Percentiles rank a stretch among this genome's conserved stretches.
Conservation (phyloP, 164 flowering plant species). For the Umbellularia californica region DNA sequence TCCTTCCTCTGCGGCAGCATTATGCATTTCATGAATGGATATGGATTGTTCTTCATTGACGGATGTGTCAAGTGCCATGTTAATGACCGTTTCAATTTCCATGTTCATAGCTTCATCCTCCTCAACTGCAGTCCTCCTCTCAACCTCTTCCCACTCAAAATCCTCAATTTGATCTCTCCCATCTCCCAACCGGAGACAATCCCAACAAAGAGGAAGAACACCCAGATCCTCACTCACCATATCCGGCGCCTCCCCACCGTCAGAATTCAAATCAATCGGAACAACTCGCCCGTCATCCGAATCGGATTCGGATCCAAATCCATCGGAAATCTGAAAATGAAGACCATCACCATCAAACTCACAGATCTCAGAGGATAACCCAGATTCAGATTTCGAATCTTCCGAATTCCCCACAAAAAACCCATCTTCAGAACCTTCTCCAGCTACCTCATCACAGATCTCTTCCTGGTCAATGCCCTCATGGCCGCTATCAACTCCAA, state of each 20-base stretch:
- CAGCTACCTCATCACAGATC: constrained; percentile 32
- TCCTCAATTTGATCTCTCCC: constrained; percentile 40
- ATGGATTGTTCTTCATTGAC: neutral
- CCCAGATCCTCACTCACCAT: constrained; percentile 25
- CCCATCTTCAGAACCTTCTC: constrained; percentile 31
- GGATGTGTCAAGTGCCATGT: constrained; percentile 21
- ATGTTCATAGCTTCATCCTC: constrained; percentile 51
- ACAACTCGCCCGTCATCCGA: constrained; percentile 18
- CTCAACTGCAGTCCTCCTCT: constrained; percentile 34
- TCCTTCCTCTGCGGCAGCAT: constrained; percentile 8
- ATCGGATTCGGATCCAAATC: constrained; percentile 44
- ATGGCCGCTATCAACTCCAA: constrained; percentile 12
- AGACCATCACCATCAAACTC: constrained; percentile 11
- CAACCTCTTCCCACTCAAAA: constrained; percentile 87
- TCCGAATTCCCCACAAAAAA: constrained; percentile 29
- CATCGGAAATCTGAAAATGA: constrained; percentile 18
- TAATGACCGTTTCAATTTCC: constrained; percentile 33
- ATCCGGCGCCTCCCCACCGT: constrained; percentile 29
- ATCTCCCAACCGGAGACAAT: constrained; percentile 61
- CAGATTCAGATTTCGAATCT: constrained; percentile 15
- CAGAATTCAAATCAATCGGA: constrained; percentile 29
- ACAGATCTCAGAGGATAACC: constrained; percentile 13
- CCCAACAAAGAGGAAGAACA: constrained; percentile 51
- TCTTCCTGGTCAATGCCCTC: neutral
- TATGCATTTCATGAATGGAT: neutral